Conservation (phyloP, 257 asterid genomes). For the Solanum sejunctum region DNA sequence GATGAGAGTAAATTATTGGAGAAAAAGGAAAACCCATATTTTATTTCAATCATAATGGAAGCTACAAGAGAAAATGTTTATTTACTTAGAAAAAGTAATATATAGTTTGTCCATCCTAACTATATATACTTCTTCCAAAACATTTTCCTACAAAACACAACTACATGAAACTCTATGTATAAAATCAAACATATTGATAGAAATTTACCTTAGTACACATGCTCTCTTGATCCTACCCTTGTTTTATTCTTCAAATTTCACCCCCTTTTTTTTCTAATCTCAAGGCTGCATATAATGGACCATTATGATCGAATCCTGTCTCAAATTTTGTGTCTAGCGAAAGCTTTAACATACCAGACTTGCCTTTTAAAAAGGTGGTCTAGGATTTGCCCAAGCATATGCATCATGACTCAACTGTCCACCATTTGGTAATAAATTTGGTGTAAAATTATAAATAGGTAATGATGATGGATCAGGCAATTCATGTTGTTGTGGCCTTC, state of each 20-base stretch:
- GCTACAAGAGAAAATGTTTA: neutral
- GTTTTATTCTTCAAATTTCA: neutral
- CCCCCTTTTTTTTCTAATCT: neutral
- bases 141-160: neutral
- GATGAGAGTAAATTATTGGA: neutral
- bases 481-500: constrained; percentile 9
- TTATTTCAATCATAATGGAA: neutral
- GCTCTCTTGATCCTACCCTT: neutral
- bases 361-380: constrained; percentile 8
- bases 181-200: neutral
- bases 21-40: neutral
- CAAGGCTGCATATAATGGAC: neutral
- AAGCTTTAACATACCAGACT: too few species aligned
- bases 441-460: constrained; percentile 28
- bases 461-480: constrained; percentile 27
- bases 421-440: constrained; percentile 41
- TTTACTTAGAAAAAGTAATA: neutral
- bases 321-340: too few species aligned
- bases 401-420: constrained; percentile 46
- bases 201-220: neutral
- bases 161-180: neutral
- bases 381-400: constrained; percentile 38
- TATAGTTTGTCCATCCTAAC: neutral
- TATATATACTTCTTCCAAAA: neutral
- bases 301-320: accelerated